Conservation (phyloP, 768 basidiomycete species). For the Boletus rex-veris region DNA sequence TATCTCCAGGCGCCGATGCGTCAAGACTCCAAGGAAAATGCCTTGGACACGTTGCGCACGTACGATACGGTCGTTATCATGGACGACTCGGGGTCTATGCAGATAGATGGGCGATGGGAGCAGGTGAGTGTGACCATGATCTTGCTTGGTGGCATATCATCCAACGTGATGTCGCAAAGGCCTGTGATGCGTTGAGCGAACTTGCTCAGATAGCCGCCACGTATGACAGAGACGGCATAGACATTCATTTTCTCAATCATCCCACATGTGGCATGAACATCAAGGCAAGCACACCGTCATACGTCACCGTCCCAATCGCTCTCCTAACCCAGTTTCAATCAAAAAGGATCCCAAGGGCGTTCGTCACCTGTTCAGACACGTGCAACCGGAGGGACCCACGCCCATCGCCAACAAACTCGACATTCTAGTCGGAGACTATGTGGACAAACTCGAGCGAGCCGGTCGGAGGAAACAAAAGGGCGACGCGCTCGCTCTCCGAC, state of each 20-base stretch:
- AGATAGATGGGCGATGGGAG: conserved; percentile 40
- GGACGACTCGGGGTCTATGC: conserved; percentile 62
- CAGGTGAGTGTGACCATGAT: conserved; percentile 36
- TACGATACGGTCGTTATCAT: conserved; percentile 59
- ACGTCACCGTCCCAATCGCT: too few species aligned
- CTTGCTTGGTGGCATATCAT: background rate
- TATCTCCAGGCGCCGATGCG: conserved; percentile 28
- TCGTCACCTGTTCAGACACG: conserved; percentile 40
- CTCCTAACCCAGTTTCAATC: background rate
- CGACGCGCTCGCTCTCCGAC: conserved; percentile 21
- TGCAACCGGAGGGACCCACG: conserved; percentile 43
- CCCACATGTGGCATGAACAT: conserved; percentile 32
- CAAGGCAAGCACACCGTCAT: conserved; percentile 30
- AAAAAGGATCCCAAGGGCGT: conserved; percentile 38
- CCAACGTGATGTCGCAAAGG: background rate
- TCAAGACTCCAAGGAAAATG: conserved; percentile 27
- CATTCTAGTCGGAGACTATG: conserved; percentile 36
- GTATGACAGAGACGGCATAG: conserved; percentile 59
- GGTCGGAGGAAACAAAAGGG: conserved; percentile 22
- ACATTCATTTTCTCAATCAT: conserved; percentile 58
- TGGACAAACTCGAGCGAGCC: conserved; percentile 33
- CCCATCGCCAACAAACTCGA: conserved; percentile 45
- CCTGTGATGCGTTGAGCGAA: conserved; percentile 31
- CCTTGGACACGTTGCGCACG: conserved; percentile 35
- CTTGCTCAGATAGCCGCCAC: conserved; percentile 46